phyloP scores from a whole-genome alignment of 495 filamentous ascomycete species.

The Wilcoxina mikolae region DNA sequence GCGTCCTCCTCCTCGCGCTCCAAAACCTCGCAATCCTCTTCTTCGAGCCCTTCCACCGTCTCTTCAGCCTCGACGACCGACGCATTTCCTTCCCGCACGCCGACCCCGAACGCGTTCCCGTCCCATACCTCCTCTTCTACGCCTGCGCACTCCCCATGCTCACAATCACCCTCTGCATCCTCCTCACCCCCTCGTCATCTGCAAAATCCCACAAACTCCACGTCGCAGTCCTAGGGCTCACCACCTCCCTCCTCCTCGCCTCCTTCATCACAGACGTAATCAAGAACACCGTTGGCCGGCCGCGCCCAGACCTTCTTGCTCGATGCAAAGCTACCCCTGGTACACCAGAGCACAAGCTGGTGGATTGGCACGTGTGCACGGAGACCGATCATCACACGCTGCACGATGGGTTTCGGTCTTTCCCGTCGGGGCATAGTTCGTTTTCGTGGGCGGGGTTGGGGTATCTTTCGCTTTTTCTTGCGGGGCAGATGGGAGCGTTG shows the following conservation, averaged over 20 bases:
- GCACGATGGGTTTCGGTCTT: constrained; percentile 87
- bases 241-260: constrained; percentile 61
- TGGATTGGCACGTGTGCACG: constrained; percentile 66
- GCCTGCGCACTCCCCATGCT: constrained; percentile 54
- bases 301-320: constrained; percentile 75
- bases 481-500: constrained; percentile 14
- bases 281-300: constrained; percentile 82
- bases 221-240: constrained; percentile 65
- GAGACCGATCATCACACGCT: constrained; percentile 59
- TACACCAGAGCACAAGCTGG: constrained; percentile 51
- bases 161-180: constrained; percentile 45
- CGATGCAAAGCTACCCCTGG: constrained; percentile 62
- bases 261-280: constrained; percentile 76
- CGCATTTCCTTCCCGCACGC: constrained; percentile 78
- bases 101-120: constrained; percentile 65
- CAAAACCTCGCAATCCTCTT: constrained; percentile 30
- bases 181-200: constrained; percentile 33
- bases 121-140: constrained; percentile 61
- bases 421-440: constrained; percentile 76
- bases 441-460: constrained; percentile 79
- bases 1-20: constrained; percentile 45
- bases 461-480: constrained; percentile 57
- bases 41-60: constrained; percentile 73
- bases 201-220: constrained; percentile 56
- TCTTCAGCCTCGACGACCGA: constrained; percentile 65